Base-by-base conservation (phyloP, 2,329 filamentous ascomycete species). In the Tolypocladium sp. region DNA sequence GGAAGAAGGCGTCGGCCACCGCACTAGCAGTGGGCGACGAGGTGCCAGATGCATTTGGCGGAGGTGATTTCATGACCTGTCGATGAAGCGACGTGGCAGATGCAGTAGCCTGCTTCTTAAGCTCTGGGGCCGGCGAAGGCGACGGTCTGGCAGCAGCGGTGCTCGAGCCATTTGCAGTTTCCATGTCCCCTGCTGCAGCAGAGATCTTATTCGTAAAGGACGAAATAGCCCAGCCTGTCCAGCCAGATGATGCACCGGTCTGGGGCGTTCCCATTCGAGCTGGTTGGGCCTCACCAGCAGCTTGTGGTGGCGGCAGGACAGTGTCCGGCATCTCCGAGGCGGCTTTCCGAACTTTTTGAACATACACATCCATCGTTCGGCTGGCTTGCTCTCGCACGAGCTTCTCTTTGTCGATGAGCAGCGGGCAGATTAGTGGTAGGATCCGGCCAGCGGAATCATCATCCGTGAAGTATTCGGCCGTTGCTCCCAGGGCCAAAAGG, bases 211-310 rank as follows among this genome's bases (percentile, higher is more conserved):
- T 97, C 2, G 94, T 97, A 70, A 99, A 99, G 1, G 92, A 97
- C 0, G 94, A 97, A 58, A 99, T 97, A 1, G 94, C 94, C 94
- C 94, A 99, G 15, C 94, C 94, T 1, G 94, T 86, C 94, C 94
- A 97, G 22, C 72, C 68, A 6, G 67, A 62, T n/a, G 65, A 61
- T n/a, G 65, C 71, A 42, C 86, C 86, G 2, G 82, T 77, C 61
- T 91, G 89, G 1, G 91, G 87, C 1, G 90, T 94, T 62, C 88
- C 87, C 80, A 96, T 94, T 40, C 91, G 84, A 1, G 90, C 88
- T 1, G 83, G 81, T 25, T 74, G 77, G 5, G 77, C 76, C 15
- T 80, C 72, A 3, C 82, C 75, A 17, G 82, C 49, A 5, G 49
- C 74, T 30, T 77, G 77, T 22, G 87, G 80, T 0, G 90, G 83